phyloP scores from a whole-genome alignment of 1,284 basidiomycete species.

The Heterobasidion annosum region DNA sequence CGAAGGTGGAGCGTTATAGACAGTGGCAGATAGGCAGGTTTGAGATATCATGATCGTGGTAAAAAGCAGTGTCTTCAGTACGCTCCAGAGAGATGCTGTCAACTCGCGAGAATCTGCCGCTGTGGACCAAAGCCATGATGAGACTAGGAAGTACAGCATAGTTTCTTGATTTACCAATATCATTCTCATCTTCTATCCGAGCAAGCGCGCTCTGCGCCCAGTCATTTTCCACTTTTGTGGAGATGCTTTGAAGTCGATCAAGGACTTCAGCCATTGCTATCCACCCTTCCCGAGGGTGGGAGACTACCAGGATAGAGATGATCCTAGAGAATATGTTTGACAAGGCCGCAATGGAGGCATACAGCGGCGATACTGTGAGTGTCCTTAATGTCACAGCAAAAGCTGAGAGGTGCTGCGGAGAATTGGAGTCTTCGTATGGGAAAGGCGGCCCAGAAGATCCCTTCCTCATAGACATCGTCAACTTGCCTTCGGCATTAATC shows the following conservation, averaged over 20 bases:
- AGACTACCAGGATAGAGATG: constrained; percentile 38
- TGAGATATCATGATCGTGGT: constrained; percentile 59
- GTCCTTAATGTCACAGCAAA: constrained; percentile 25
- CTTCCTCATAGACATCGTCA: constrained; percentile 5
- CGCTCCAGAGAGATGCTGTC: constrained; percentile 43
- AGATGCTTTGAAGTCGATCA: constrained; percentile 26
- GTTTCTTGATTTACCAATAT: constrained; percentile 25
- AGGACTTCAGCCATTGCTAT: constrained; percentile 31
- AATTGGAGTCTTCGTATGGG: constrained; percentile 9
- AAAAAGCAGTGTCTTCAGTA: constrained; percentile 65
- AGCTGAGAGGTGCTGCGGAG: constrained; percentile 11
- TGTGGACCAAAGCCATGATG: constrained; percentile 11
- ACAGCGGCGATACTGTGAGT: constrained; percentile 32
- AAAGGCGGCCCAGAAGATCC: constrained; percentile 4
- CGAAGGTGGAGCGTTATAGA: constrained; percentile 35
- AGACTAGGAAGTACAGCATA: constrained; percentile 1
- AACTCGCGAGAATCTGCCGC: constrained; percentile 33
- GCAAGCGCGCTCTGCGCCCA: constrained; percentile 43
- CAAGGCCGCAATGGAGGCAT: constrained; percentile 40
- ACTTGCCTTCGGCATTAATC: neutral
- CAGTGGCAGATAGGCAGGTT: constrained; percentile 42
- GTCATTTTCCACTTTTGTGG: constrained; percentile 35
- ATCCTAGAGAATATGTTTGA: constrained; percentile 40
- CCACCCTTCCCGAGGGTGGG: constrained; percentile 36
- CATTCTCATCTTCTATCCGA: constrained; percentile 16